Evolutionary conservation across 2,329 filamentous ascomycete species (phyloP).

Genomic region (Colletotrichum simmondsii): DNA sequence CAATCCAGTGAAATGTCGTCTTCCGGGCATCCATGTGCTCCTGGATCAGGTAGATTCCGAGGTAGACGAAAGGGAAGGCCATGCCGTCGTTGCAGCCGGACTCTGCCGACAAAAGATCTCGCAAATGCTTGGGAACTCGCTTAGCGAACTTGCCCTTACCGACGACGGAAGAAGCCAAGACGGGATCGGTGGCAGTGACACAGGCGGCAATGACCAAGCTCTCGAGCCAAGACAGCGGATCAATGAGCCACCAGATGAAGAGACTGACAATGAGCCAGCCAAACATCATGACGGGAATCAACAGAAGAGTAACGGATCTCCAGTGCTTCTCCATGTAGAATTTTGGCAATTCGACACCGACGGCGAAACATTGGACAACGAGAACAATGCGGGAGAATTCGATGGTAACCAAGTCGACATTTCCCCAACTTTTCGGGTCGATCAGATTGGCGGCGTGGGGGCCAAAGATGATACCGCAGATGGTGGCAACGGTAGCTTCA

Average conservation of each 20-base stretch:
- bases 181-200: slow-evolving; percentile 96
- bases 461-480: slow-evolving; percentile 90
- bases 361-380: slow-evolving; percentile 92
- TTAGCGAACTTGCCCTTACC: slow-evolving; percentile 99
- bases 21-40: slow-evolving; percentile 76
- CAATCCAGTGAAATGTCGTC: slow-evolving; percentile 88
- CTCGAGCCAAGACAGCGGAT: slow-evolving; percentile 86
- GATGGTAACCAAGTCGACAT: slow-evolving; percentile 85
- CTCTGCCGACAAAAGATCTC: slow-evolving; percentile 94
- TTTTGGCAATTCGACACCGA: slow-evolving; percentile 89
- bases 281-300: slow-evolving; percentile 96
- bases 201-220: slow-evolving; percentile 89
- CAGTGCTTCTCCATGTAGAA: slow-evolving; percentile 99
- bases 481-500: slow-evolving; percentile 92
- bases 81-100: slow-evolving; percentile 99
- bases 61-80: slow-evolving; percentile 98
- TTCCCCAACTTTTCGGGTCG: slow-evolving; percentile 81
- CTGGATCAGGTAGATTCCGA: slow-evolving; percentile 88
- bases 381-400: slow-evolving; percentile 91
- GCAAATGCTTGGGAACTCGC: slow-evolving; percentile 94
- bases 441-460: slow-evolving; percentile 86
- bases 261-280: slow-evolving; percentile 94
- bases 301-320: slow-evolving; percentile 87
- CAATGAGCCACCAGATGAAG: slow-evolving; percentile 92
- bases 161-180: slow-evolving; percentile 95